phyloP scores from a whole-genome alignment of 2,329 filamentous ascomycete species.

The Xylaria arbuscula region DNA sequence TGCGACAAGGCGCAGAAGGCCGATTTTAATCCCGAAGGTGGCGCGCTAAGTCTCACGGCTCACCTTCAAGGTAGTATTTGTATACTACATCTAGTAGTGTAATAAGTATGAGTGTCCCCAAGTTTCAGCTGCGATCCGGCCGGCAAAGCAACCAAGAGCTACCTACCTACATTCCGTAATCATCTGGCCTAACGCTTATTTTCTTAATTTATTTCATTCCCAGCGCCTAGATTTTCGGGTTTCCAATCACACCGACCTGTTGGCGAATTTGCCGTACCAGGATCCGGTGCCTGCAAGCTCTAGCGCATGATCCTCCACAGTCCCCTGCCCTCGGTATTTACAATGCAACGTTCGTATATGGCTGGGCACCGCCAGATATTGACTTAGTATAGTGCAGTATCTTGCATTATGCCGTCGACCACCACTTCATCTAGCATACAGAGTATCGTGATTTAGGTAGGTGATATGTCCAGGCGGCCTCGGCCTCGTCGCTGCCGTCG shows the following conservation, averaged over 20 bases:
- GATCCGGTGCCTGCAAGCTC: constrained; percentile 24
- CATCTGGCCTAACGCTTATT: neutral
- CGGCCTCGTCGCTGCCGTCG: constrained; percentile 7
- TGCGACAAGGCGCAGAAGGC: constrained; percentile 5
- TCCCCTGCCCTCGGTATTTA: constrained; percentile 28
- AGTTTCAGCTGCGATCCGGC: constrained; percentile 28
- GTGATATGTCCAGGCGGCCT: neutral
- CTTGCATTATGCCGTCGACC: neutral
- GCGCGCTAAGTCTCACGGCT: constrained; percentile 15
- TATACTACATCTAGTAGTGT: neutral
- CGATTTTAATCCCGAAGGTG: constrained; percentile 2
- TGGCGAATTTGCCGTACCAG: constrained; percentile 24
- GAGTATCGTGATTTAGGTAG: constrained; percentile 8
- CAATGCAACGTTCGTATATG: constrained; percentile 25
- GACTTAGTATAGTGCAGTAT: neutral
- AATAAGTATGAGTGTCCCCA: neutral
- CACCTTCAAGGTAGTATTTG: constrained; percentile 30
- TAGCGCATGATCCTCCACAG: constrained; percentile 2
- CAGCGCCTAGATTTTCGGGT: constrained; percentile 2
- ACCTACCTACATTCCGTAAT: neutral
- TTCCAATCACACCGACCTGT: constrained; percentile 29
- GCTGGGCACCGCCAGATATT: constrained; percentile 20
- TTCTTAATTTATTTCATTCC: neutral
- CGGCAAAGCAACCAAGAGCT: constrained; percentile 17
- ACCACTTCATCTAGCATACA: neutral